Conservation (phyloP, 495 filamentous ascomycete genomes). For the Hyaloscypha hepaticicola region DNA sequence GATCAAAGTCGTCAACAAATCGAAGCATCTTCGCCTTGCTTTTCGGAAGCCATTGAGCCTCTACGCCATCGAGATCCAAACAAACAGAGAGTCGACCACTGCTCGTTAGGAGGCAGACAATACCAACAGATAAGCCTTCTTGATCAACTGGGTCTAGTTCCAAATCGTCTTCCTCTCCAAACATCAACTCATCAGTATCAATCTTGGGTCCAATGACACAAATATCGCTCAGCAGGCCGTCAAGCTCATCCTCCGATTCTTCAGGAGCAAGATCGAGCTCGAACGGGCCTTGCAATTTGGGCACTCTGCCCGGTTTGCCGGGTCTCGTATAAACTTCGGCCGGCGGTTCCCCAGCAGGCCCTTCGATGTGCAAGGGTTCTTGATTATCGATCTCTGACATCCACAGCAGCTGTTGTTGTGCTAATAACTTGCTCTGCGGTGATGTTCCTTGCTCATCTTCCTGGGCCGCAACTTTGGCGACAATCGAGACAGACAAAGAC, state of each 20-base stretch:
- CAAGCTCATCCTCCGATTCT: constrained; percentile 65
- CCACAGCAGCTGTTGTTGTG: constrained; percentile 75
- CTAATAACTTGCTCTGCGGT: constrained; percentile 57
- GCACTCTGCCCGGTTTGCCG: constrained; percentile 64
- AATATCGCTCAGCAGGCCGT: constrained; percentile 57
- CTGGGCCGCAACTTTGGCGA: constrained; percentile 60
- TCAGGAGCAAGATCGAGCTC: constrained; percentile 63
- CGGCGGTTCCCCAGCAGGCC: constrained; percentile 37
- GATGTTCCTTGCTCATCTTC: constrained; percentile 56
- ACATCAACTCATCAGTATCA: constrained; percentile 57
- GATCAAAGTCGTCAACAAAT: constrained; percentile 26
- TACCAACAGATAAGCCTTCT: constrained; percentile 65
- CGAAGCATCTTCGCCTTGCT: constrained; percentile 14
- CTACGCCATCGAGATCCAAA: constrained; percentile 74
- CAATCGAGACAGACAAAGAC: constrained; percentile 70
- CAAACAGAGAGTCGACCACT: constrained; percentile 74
- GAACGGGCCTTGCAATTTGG: constrained; percentile 84
- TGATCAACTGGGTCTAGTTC: constrained; percentile 54
- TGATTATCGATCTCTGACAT: constrained; percentile 78
- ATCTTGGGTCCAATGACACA: constrained; percentile 53
- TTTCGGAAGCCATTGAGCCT: constrained; percentile 82
- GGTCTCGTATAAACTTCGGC: constrained; percentile 70
- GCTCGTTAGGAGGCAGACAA: constrained; percentile 73
- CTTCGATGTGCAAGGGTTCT: constrained; percentile 56
- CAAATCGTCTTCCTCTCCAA: constrained; percentile 58